Evolutionary conservation across 2,329 filamentous ascomycete genomes (phyloP).

Genomic region (Stemphylium beticola): DNA sequence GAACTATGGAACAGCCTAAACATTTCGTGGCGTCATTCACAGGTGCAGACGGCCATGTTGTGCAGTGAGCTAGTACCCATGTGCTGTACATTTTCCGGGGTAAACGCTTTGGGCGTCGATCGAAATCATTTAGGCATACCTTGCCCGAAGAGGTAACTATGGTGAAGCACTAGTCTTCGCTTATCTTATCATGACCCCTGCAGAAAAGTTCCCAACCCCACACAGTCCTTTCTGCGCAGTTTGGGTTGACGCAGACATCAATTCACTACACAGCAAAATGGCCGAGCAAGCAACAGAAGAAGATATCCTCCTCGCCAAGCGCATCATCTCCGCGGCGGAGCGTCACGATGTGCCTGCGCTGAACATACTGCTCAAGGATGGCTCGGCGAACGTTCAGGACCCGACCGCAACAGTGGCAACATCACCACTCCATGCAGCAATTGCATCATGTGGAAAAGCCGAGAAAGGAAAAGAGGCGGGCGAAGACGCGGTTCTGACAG

Average conservation of each 20-base stretch:
- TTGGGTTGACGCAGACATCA: background rate
- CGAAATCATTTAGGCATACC: background rate
- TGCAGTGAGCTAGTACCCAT: too few species aligned
- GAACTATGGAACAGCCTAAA: too few species aligned
- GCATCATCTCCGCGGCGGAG: constrained; percentile 46
- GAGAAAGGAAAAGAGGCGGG: constrained; percentile 37
- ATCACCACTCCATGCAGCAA: constrained; percentile 46
- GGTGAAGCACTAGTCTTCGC: constrained; percentile 18
- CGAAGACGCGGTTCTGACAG: constrained; percentile 38
- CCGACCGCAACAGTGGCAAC: constrained; percentile 42
- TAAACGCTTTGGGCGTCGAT: too few species aligned
- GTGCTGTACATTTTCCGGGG: too few species aligned
- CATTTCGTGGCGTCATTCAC: too few species aligned
- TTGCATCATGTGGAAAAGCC: constrained; percentile 39
- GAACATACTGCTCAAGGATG: constrained; percentile 44
- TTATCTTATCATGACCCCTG: constrained; percentile 19
- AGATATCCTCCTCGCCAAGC: constrained; percentile 46
- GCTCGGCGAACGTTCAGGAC: constrained; percentile 47
- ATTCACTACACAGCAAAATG: constrained; percentile 29
- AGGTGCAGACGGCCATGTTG: too few species aligned
- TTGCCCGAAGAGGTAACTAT: constrained; percentile 12
- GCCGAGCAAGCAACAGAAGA: constrained; percentile 44
- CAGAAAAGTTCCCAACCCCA: constrained; percentile 18
- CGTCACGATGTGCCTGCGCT: constrained; percentile 44
- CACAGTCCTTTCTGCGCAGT: constrained; percentile 10